Evolutionary conservation across 2,329 filamentous ascomycete species (phyloP), one percentile per base, ranked within the genome.

Genomic region (Alternaria postmessia): DNA sequence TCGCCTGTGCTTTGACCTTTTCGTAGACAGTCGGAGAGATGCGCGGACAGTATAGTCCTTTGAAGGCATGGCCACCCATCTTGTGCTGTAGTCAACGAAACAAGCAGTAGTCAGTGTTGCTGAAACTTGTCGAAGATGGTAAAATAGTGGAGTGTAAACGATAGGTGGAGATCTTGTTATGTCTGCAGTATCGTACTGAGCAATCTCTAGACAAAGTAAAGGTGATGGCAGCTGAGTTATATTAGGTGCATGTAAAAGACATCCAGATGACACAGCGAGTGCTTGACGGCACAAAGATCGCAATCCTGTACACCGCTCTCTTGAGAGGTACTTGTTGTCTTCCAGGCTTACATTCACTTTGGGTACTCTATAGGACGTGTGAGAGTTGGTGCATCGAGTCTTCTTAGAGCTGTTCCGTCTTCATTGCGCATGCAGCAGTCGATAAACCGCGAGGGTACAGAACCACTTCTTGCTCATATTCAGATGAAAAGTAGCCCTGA

Each of bases 21-120:
- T 58, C 22, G 46, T 75, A 75, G 5, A 70, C 54, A 1, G 57
- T 43, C 2, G 51, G 51, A 1, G 67, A 54, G 7, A 75, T 69
- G 22, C 72, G 68, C 4, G 73, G 73, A 41, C 59, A 68, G 43
- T 68, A 22, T 3, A 75, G 67, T 52, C 7, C 11, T 56, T 65
- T 41, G 49, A 51, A 51, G 26, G 36, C 49, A 3, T 41, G 49
- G 8, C 36, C 22, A 38, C 70, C 73, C 70, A 75, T 75, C 5
- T 36, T 64, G 38, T 47, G 11, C 9, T 5, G 18, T 22, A 7
- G 2, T 7, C 7, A 9, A 47, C 0, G 26, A 1, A 20, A 22
- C 11, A 14, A 9, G 26, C 28, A 16, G 8, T 36, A 1, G 18
- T 7, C 3, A 14, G 26, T 12, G n/a, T 20, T 32, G 6, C 1